Conservation (phyloP, 2,329 filamentous ascomycete genomes). For the Verticillium nubilum region DNA sequence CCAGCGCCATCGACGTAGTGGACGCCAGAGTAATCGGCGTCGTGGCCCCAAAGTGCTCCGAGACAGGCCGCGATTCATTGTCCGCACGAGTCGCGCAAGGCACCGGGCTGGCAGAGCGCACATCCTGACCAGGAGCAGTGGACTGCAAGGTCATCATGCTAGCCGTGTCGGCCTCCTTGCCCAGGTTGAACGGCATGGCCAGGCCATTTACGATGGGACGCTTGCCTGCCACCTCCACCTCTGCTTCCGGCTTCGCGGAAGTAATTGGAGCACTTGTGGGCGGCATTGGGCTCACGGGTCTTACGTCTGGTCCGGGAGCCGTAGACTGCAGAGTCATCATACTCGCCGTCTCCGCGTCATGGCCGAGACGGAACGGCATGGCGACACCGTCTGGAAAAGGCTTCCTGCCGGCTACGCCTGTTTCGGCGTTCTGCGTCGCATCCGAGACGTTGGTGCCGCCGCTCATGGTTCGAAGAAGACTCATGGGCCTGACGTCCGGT, state of each 20-base stretch:
- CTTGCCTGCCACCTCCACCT: constrained; percentile 51
- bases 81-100: background rate
- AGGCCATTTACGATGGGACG: constrained; percentile 63
- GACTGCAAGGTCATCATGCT: constrained; percentile 65
- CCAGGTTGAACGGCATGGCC: constrained; percentile 67
- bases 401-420: constrained; percentile 53
- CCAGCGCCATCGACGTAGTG: background rate
- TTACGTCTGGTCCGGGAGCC: constrained; percentile 23
- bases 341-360: constrained; percentile 61
- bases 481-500: constrained; percentile 27
- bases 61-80: background rate
- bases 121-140: constrained; percentile 7
- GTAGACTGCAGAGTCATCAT: constrained; percentile 59
- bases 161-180: constrained; percentile 57
- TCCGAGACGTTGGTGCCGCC: background rate
- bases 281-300: constrained; percentile 23
- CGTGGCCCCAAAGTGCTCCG: background rate
- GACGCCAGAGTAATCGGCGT: background rate
- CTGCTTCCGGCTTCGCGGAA: constrained; percentile 17
- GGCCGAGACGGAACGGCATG: constrained; percentile 65
- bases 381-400: constrained; percentile 65
- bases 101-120: background rate
- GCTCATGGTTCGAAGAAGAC: constrained; percentile 11
- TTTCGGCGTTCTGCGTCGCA: constrained; percentile 24
- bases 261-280: background rate